Percentiles rank a stretch among this genome's conserved stretches.
Evolutionary conservation across 73 alveolate genomes (phyloP).

Genomic region (Paramecium octaurelia): DNA sequence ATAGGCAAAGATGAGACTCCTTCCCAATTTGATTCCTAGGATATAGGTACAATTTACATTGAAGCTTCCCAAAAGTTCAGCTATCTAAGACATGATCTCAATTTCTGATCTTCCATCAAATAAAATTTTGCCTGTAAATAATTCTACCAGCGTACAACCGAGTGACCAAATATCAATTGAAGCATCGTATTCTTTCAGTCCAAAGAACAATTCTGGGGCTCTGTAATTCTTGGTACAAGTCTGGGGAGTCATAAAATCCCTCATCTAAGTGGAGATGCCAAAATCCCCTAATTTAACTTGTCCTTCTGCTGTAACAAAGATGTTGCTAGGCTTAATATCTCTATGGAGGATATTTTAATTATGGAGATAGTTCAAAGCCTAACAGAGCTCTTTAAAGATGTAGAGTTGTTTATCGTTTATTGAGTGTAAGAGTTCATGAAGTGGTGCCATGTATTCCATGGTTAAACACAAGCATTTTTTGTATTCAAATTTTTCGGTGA

Average conservation of each 20-base stretch:
- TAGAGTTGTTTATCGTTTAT: neutral
- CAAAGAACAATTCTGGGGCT: constrained; percentile 87
- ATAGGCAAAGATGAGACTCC: constrained; percentile 71
- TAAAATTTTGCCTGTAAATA: constrained; percentile 17
- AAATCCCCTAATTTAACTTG: constrained; percentile 81
- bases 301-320: constrained; percentile 76
- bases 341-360: constrained; percentile 85
- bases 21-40: constrained; percentile 67
- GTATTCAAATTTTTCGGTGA: constrained; percentile 5
- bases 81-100: constrained; percentile 21
- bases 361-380: constrained; percentile 49
- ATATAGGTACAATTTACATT: constrained; percentile 47
- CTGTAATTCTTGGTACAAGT: constrained; percentile 61
- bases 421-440: neutral
- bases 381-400: neutral
- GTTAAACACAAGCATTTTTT: constrained; percentile 18
- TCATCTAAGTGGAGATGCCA: constrained; percentile 70
- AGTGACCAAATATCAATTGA: constrained; percentile 87
- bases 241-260: constrained; percentile 18
- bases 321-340: constrained; percentile 89
- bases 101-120: constrained; percentile 43
- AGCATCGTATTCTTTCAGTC: constrained; percentile 70
- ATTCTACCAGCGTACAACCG: constrained; percentile 27
- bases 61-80: constrained; percentile 61
- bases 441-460: constrained; percentile 35